A percentile compares a stretch with the other conserved stretches of the same genome.
Evolutionary conservation across 306 rosid species (phyloP).

Genomic region (Oemleria cerasiformis): DNA sequence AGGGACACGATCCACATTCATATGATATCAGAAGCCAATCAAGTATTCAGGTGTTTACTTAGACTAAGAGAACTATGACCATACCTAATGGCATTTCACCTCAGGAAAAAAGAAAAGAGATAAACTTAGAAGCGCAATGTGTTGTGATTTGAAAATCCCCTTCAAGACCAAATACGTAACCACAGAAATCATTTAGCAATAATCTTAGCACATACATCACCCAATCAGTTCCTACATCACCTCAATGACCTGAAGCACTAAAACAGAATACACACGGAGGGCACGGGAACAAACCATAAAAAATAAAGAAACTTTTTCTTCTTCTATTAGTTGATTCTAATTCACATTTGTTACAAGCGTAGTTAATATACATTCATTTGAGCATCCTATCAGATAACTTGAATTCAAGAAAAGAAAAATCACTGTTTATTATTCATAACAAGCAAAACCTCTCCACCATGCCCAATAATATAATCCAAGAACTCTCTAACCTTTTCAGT

Average conservation of each 20-base stretch:
- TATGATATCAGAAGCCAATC: neutral
- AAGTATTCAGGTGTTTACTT: neutral
- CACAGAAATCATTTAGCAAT: neutral
- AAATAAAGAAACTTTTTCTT: neutral
- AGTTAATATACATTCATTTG: neutral
- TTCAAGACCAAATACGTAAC: neutral
- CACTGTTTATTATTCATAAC: slow-evolving; percentile 56
- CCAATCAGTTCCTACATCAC: neutral
- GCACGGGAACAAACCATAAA: slow-evolving; percentile 2
- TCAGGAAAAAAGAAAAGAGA: neutral
- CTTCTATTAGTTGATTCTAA: slow-evolving; percentile 13
- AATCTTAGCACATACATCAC: neutral
- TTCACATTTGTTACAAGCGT: slow-evolving; percentile 21
- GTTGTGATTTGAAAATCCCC: neutral
- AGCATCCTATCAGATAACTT: neutral
- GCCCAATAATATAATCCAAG: slow-evolving; percentile 52
- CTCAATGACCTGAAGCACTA: slow-evolving; percentile 1
- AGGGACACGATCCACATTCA: slow-evolving; percentile 5
- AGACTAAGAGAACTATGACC: neutral
- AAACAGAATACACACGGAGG: neutral
- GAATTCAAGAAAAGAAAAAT: slow-evolving; percentile 23
- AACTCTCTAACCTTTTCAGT: slow-evolving; percentile 45
- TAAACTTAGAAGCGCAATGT: neutral
- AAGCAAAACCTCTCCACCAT: slow-evolving; percentile 79
- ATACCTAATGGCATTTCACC: neutral